phyloP scores from a whole-genome alignment of 768 basidiomycete species.

The Cystoderma amianthinum region DNA sequence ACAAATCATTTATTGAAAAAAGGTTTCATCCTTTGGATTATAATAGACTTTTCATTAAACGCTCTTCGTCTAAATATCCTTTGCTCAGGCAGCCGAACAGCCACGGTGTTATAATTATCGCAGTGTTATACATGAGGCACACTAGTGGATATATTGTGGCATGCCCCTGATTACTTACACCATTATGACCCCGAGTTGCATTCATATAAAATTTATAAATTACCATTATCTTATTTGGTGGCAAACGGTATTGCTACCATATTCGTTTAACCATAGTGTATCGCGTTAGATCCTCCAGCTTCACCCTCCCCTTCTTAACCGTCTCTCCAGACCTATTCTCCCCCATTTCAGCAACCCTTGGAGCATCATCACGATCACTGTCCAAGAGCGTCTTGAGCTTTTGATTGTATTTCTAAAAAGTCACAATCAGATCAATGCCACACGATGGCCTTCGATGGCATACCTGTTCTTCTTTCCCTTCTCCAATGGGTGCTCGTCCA shows the following conservation, averaged over 20 bases:
- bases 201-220: too few species aligned
- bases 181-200: too few species aligned
- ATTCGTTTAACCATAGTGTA: slow-evolving; percentile 97
- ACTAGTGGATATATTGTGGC: too few species aligned
- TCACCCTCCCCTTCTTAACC: slow-evolving; percentile 54
- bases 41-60: too few species aligned
- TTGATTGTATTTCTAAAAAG: slow-evolving; percentile 66
- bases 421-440: background rate
- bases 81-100: too few species aligned
- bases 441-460: slow-evolving; percentile 12
- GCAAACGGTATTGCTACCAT: slow-evolving; percentile 33
- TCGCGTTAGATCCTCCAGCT: slow-evolving; percentile 83
- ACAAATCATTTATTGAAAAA: background rate
- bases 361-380: slow-evolving; percentile 61
- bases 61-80: too few species aligned
- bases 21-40: too few species aligned
- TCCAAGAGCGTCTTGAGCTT: slow-evolving; percentile 71
- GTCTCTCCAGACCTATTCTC: slow-evolving; percentile 39
- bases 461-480: slow-evolving; percentile 81
- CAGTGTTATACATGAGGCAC: too few species aligned
- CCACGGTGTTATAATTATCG: too few species aligned
- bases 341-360: slow-evolving; percentile 64
- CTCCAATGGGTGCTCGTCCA: slow-evolving; percentile 87
- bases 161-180: too few species aligned
- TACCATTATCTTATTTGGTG: too few species aligned